Conservation (phyloP, 2,329 filamentous ascomycete species). For the Mariannaea elegans region DNA sequence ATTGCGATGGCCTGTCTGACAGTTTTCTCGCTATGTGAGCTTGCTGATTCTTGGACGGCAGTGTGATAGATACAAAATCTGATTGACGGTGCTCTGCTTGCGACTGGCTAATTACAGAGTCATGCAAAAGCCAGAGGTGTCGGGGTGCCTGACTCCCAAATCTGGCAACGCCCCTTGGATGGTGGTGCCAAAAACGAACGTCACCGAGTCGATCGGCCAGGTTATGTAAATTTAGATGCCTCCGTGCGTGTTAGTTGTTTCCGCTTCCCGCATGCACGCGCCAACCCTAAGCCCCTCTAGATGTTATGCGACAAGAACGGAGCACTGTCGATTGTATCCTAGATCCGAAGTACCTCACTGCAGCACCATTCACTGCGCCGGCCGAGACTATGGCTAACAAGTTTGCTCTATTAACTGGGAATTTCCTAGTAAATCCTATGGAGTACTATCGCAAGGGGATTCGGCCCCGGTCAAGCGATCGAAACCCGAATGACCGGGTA, state of each 20-base stretch:
- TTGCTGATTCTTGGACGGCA: no score
- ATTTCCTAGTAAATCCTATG: conserved; percentile 12
- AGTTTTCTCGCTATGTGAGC: no score
- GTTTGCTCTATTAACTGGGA: conserved; percentile 1
- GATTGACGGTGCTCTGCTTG: no score
- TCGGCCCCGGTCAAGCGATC: conserved; percentile 15
- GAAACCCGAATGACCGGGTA: conserved; percentile 27
- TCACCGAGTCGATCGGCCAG: conserved; percentile 2
- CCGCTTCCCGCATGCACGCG: conserved; percentile 15
- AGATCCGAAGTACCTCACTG: not conserved
- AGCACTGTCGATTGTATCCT: not conserved
- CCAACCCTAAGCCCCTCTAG: conserved; percentile 6
- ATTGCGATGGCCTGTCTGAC: no score
- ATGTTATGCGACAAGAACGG: not conserved
- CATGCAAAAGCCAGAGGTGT: not conserved
- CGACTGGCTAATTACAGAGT: not conserved
- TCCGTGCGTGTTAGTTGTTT: not conserved
- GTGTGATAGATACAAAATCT: no score
- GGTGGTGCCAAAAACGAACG: not conserved
- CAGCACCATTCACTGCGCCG: no score
- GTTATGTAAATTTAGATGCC: not conserved
- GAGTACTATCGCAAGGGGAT: conserved; percentile 10
- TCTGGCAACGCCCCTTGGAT: not conserved
- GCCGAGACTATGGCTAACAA: no score
- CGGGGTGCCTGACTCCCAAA: not conserved